These are phyloP conservation scores for Aspergillus kassunensis DNA, from an alignment of 495 filamentous ascomycete genomes.

Conservation along the genomic window DNA sequence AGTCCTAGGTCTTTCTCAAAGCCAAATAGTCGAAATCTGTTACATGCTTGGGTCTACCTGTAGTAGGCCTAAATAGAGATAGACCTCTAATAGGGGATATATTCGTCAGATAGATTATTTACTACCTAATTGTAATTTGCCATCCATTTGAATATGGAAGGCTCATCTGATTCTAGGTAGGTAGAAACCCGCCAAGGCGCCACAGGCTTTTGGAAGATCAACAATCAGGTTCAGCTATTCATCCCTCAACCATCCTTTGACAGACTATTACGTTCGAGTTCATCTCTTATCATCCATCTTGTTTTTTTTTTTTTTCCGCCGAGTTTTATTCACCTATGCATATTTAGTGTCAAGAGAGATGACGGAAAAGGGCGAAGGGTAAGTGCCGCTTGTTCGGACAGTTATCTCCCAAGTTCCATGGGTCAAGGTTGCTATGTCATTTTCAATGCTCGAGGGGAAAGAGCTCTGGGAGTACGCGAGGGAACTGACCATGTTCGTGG, in stretches of 20 bases:
- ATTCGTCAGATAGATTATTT: too few species aligned
- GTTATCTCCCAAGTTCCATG: conserved; percentile 11
- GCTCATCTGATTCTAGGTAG: not conserved
- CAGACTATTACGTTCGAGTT: not conserved
- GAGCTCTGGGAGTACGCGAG: not conserved
- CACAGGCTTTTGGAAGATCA: conserved; percentile 1
- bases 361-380: conserved; percentile 30
- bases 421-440: conserved; percentile 1
- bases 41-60: too few species aligned
- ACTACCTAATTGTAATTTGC: not conserved
- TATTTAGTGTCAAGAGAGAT: conserved; percentile 13
- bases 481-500: not conserved
- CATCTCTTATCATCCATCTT: too few species aligned
- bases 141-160: conserved; percentile 6
- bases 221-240: not conserved
- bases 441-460: not conserved
- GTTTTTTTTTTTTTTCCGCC: too few species aligned
- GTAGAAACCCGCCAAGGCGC: conserved; percentile 14
- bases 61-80: too few species aligned
- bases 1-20: too few species aligned
- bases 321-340: conserved; percentile 1
- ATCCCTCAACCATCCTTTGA: not conserved
- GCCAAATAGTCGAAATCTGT: too few species aligned
- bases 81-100: too few species aligned
- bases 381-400: conserved; percentile 10